Percentiles rank a stretch among this genome's conserved stretches.
Conservation (phyloP, 2,329 filamentous ascomycete species). For the Massarina eburnea region DNA sequence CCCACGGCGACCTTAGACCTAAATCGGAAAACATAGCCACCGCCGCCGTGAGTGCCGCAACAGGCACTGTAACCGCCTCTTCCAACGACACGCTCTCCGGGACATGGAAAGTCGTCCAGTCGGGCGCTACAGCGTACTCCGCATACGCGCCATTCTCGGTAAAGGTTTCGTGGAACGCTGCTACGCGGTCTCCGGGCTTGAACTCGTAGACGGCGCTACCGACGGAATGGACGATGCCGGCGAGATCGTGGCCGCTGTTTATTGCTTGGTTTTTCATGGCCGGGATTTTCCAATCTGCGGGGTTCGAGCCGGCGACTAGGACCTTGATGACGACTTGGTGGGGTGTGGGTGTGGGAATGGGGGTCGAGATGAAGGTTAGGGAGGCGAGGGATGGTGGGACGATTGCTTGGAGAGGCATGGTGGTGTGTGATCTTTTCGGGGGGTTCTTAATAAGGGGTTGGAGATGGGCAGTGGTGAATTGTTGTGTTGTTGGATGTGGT, state of each 20-base stretch:
- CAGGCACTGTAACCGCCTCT: conserved; percentile 50
- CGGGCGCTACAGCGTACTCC: conserved; percentile 61
- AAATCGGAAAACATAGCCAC: conserved; percentile 49
- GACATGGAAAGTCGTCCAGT: conserved; percentile 60
- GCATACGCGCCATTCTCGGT: conserved; percentile 58
- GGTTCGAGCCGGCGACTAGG: conserved; percentile 44
- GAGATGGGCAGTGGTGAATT: no score
- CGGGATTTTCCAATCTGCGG: conserved; percentile 50
- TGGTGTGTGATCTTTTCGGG: no score
- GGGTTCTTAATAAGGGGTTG: no score
- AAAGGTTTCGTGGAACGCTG: conserved; percentile 59
- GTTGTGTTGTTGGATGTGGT: no score
- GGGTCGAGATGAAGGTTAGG: conserved; percentile 1
- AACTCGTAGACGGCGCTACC: conserved; percentile 60
- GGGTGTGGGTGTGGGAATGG: conserved; percentile 1
- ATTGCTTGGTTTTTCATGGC: conserved; percentile 18
- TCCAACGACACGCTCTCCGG: conserved; percentile 54
- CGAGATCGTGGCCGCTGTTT: conserved; percentile 60
- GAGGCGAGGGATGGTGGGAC: conserved; percentile 1
- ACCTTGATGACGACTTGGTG: conserved; percentile 43
- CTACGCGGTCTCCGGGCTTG: conserved; percentile 59
- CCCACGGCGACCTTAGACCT: conserved; percentile 32
- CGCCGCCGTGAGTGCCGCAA: conserved; percentile 51
- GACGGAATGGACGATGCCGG: conserved; percentile 57
- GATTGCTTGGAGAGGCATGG: conserved; percentile 1